Conservation (phyloP, 2,329 filamentous ascomycete genomes). For the Verticillium longisporum region DNA sequence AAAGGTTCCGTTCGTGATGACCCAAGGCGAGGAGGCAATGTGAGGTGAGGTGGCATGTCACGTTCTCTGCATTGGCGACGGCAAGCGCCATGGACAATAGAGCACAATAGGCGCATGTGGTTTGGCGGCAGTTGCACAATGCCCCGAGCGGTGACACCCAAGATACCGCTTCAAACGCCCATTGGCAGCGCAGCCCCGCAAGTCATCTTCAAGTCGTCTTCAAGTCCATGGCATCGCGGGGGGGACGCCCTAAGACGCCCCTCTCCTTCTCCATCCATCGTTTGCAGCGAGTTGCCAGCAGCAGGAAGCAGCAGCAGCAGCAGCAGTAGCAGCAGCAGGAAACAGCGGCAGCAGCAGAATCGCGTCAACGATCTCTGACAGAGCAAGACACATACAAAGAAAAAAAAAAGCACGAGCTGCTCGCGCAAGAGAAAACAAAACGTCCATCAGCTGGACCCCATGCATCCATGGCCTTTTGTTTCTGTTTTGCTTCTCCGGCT, state of each 20-base stretch:
- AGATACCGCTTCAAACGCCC: neutral
- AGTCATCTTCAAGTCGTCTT: neutral
- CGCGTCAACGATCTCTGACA: neutral
- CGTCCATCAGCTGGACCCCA: neutral
- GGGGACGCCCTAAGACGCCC: too few relatives aligned
- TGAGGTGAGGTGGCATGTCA: neutral
- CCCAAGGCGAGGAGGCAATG: neutral
- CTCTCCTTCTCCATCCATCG: neutral
- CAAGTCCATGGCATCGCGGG: neutral
- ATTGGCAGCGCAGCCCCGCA: neutral
- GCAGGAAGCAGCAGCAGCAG: too few relatives aligned
- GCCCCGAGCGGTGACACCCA: neutral
- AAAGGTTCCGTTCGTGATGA: too few relatives aligned
- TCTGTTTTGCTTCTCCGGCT: neutral
- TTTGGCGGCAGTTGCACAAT: neutral
- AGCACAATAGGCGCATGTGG: too few relatives aligned
- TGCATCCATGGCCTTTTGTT: neutral
- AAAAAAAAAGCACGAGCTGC: neutral
- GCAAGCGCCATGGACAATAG: neutral
- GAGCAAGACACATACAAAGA: too few relatives aligned
- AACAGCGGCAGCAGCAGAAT: neutral
- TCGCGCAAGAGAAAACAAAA: too few relatives aligned
- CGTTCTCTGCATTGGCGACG: neutral
- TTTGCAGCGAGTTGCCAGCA: neutral
- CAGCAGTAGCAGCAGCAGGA: too few relatives aligned